Conservation (phyloP, 179 eudicot genomes). For the Kewa caespitosa region DNA sequence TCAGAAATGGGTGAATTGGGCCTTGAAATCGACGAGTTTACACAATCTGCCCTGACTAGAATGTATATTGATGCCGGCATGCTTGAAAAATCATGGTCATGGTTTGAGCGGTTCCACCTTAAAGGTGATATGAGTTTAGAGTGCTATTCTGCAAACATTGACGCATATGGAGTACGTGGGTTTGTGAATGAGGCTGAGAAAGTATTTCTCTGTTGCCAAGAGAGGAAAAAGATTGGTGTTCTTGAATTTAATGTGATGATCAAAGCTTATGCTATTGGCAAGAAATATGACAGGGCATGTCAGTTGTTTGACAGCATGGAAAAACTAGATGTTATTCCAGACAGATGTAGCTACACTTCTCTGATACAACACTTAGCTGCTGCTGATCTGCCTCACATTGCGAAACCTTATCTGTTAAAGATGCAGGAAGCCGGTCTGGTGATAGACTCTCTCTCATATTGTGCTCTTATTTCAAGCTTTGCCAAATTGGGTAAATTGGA, state of each 20-base stretch:
- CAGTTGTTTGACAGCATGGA: constrained; percentile 68
- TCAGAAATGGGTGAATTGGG: constrained; percentile 70
- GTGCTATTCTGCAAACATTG: constrained; percentile 83
- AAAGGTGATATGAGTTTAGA: constrained; percentile 67
- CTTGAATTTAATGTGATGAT: constrained; percentile 88
- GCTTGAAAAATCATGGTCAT: constrained; percentile 70
- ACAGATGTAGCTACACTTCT: constrained; percentile 73
- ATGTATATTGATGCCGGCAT: constrained; percentile 81
- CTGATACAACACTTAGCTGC: constrained; percentile 73
- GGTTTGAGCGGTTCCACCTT: constrained; percentile 76
- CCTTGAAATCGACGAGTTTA: constrained; percentile 72
- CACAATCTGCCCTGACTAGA: constrained; percentile 81
- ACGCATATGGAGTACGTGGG: constrained; percentile 85
- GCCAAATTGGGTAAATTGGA: constrained; percentile 60
- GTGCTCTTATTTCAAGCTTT: constrained; percentile 84
- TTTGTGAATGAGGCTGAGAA: constrained; percentile 66
- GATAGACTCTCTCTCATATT: constrained; percentile 68
- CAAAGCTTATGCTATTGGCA: constrained; percentile 80
- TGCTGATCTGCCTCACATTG: constrained; percentile 73
- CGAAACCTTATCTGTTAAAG: constrained; percentile 56
- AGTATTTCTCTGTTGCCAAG: constrained; percentile 57
- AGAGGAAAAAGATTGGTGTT: constrained; percentile 47
- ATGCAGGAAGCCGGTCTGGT: constrained; percentile 68
- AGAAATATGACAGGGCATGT: constrained; percentile 68
- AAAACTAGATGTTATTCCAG: constrained; percentile 51